Percentiles rank a stretch among this genome's conserved stretches.
These are phyloP conservation scores for Thielaviopsis populi DNA, from an alignment of 2,329 filamentous ascomycete genomes.

Conservation along the genomic window DNA sequence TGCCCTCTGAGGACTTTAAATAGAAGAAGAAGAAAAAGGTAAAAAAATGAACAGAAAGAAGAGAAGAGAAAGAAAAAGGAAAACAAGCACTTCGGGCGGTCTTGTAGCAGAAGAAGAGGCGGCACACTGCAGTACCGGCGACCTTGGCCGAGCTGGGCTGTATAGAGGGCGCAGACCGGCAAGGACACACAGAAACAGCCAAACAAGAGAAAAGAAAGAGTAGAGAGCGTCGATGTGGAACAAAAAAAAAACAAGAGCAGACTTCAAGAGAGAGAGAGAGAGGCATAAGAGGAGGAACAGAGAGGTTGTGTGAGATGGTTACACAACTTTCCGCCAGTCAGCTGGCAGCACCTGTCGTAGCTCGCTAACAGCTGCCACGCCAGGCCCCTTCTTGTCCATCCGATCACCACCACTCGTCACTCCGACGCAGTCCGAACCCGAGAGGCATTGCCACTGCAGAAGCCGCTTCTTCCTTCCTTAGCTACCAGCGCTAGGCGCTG, in stretches of 20 bases:
- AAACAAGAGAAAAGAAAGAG: neutral
- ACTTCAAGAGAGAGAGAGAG: neutral
- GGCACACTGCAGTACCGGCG: neutral
- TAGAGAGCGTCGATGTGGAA: neutral
- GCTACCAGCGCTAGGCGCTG: neutral
- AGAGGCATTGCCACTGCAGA: neutral
- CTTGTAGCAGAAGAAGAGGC: neutral
- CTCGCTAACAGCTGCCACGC: neutral
- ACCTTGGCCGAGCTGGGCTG: neutral
- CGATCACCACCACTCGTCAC: neutral
- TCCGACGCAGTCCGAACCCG: neutral
- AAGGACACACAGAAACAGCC: neutral
- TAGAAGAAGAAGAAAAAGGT: neutral
- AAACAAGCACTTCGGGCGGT: neutral
- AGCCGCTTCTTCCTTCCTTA: neutral
- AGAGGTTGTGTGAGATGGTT: neutral
- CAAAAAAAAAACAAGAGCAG: neutral
- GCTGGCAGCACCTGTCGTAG: neutral
- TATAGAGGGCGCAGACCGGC: neutral
- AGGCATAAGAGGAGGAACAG: no score
- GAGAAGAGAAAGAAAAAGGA: neutral
- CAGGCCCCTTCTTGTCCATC: neutral
- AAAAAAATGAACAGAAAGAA: constrained; percentile 1
- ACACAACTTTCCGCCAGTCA: neutral
- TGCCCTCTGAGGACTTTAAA: neutral